Evolutionary conservation across 2,329 filamentous ascomycete species (phyloP), one percentile per base, ranked within the genome.

Genomic region (Aspergillus spinulosporus): DNA sequence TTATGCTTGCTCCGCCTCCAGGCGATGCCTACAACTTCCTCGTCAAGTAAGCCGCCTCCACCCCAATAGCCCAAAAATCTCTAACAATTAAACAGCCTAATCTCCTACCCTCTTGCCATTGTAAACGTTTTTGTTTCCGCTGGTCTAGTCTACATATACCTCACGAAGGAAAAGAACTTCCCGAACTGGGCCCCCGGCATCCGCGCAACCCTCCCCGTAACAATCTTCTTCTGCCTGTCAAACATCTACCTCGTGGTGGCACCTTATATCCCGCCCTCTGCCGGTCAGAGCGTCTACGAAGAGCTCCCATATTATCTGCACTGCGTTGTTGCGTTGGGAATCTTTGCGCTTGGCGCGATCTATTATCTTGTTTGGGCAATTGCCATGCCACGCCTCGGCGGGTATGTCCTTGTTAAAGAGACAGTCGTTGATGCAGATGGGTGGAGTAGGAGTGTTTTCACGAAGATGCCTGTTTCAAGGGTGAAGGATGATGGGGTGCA

Each of bases 1-100:
- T 89, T 9, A 80, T 90, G 32, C 69, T 88, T 3, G 86, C 85
- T 0, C 86, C 86, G 1, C 87, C 87, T 0, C 82, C 85, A 0
- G 87, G 86, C 0, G 81, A 86, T 12, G 86, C 86, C 0, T 89
- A 89, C 70, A 87, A 86, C 70, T 89, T 89, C 64, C 62, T 77
- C 8, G 59, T 74, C 58, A 75, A 75, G 72, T 74, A 65, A 61
- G 70, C 65, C n/a, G 15, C 21, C 32, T 28, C 29, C n/a, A 8
- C n/a, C n/a, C 26, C 12, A 3, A 2, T 42, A 2, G 32, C 29
- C 42, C 47, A 49, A 50, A 49, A 59, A 49, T 8, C 4, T 8
- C 12, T 7, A 2, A 43, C n/a, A 43, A n/a, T 12, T 3, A 4
- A 3, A 28, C 40, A 72, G 71, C 50, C 66, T 74, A 28, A 75